These are phyloP conservation scores for Neonectria coccinea DNA, from an alignment of 2,329 filamentous ascomycete species.

Conservation along the genomic window DNA sequence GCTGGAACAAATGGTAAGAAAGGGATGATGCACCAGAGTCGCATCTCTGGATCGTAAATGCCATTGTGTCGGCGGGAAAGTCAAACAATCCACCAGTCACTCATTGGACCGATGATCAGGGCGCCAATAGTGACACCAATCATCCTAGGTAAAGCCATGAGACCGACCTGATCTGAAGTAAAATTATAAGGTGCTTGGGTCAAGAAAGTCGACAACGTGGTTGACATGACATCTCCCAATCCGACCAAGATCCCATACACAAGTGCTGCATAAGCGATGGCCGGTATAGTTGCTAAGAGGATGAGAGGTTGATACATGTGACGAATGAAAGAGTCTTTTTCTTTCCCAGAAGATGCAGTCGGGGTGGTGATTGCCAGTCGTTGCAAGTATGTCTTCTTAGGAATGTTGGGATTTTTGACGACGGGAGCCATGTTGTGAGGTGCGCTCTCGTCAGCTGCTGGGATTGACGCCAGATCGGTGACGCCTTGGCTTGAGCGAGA, in stretches of 20 bases:
- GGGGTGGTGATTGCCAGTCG: slow-evolving; percentile 52
- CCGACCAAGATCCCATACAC: slow-evolving; percentile 13
- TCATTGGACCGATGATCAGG: slow-evolving; percentile 49
- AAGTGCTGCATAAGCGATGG: slow-evolving; percentile 17
- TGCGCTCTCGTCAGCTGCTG: background rate
- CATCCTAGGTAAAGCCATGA: slow-evolving; percentile 55
- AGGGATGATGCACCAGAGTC: slow-evolving; percentile 50
- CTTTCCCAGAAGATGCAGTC: slow-evolving; percentile 41
- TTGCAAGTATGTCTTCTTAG: slow-evolving; percentile 57
- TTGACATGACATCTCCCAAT: slow-evolving; percentile 3
- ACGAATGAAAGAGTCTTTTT: background rate
- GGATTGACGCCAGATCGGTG: background rate
- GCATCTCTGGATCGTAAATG: slow-evolving; percentile 58
- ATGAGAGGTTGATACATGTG: slow-evolving; percentile 24
- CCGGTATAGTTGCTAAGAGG: slow-evolving; percentile 18
- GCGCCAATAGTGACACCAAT: slow-evolving; percentile 53
- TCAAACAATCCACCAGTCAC: slow-evolving; percentile 51
- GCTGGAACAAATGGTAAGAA: slow-evolving; percentile 11
- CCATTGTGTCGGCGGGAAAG: slow-evolving; percentile 53
- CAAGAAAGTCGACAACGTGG: slow-evolving; percentile 3
- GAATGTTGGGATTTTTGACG: slow-evolving; percentile 47
- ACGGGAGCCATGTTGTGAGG: slow-evolving; percentile 7
- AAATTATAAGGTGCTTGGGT: slow-evolving; percentile 52
- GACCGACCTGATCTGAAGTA: slow-evolving; percentile 50
- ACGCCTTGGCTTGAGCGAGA: background rate